These are phyloP conservation scores for Sicyos edulis DNA, from an alignment of 306 rosid genomes.

Conservation along the genomic window DNA sequence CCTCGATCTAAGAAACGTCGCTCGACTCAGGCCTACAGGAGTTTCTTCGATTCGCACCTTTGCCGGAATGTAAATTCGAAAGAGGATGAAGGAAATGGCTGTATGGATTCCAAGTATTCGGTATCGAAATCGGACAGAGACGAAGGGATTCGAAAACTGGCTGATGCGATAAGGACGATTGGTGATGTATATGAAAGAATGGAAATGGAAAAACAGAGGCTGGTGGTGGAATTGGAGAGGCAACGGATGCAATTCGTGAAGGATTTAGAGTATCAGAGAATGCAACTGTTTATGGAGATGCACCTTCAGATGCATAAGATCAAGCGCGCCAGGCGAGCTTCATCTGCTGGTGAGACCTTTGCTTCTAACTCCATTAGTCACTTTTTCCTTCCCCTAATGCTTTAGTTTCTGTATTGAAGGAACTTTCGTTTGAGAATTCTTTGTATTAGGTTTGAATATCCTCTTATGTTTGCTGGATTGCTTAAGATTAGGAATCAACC, in stretches of 20 bases:
- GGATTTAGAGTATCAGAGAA: conserved; percentile 61
- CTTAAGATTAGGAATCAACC: not conserved
- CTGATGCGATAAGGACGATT: conserved; percentile 46
- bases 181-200: conserved; percentile 57
- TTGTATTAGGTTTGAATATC: not conserved
- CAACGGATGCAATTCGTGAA: conserved; percentile 62
- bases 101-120: conserved; percentile 27
- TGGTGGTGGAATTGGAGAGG: conserved; percentile 62
- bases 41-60: no score
- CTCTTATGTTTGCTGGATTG: conserved; percentile 5
- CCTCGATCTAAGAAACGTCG: no score
- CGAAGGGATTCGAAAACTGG: conserved; percentile 38
- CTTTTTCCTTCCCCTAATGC: no score
- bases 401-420: not conserved
- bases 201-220: conserved; percentile 46
- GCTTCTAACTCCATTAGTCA: not conserved
- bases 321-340: conserved; percentile 35
- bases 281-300: conserved; percentile 57
- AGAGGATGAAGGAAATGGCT: not conserved
- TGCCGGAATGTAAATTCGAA: no score
- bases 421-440: not conserved
- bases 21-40: no score
- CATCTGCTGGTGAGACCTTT: conserved; percentile 34
- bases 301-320: conserved; percentile 46
- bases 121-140: conserved; percentile 23